Evolutionary conservation across 2,329 filamentous ascomycete genomes (phyloP).

Genomic region (Colletotrichum liaoningense): DNA sequence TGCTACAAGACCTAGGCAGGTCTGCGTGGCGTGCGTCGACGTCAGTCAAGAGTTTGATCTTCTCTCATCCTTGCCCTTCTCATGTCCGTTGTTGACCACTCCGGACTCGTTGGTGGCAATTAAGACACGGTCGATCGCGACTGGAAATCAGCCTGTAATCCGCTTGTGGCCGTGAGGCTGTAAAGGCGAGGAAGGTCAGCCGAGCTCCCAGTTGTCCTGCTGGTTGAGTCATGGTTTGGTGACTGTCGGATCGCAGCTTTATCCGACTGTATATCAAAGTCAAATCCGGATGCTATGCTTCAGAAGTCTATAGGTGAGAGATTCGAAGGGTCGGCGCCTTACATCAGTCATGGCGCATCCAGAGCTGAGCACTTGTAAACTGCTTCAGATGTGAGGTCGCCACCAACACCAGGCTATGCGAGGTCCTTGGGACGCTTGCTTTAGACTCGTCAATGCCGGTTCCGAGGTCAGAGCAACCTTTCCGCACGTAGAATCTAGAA

Average conservation of each 20-base stretch:
- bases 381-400: neutral
- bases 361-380: neutral
- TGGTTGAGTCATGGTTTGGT: conserved; percentile 22
- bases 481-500: neutral
- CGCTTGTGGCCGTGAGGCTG: neutral
- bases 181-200: neutral
- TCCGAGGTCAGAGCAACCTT: neutral
- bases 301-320: neutral
- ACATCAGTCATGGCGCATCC: neutral
- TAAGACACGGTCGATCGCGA: neutral
- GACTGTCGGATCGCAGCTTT: conserved; percentile 1
- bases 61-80: neutral
- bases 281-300: neutral
- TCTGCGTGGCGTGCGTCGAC: neutral
- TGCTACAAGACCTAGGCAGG: conserved; percentile 16
- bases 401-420: neutral
- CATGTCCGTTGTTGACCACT: neutral
- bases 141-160: conserved; percentile 1
- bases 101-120: neutral
- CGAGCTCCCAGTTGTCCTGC: conserved; percentile 13
- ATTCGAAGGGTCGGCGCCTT: neutral
- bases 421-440: neutral
- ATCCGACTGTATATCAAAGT: neutral
- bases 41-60: conserved; percentile 25
- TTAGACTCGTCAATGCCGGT: conserved; percentile 14